A percentile compares a stretch with the other conserved stretches of the same genome.
Conservation (phyloP, 1,284 basidiomycete species). For the Sanghuangporus baumii region DNA sequence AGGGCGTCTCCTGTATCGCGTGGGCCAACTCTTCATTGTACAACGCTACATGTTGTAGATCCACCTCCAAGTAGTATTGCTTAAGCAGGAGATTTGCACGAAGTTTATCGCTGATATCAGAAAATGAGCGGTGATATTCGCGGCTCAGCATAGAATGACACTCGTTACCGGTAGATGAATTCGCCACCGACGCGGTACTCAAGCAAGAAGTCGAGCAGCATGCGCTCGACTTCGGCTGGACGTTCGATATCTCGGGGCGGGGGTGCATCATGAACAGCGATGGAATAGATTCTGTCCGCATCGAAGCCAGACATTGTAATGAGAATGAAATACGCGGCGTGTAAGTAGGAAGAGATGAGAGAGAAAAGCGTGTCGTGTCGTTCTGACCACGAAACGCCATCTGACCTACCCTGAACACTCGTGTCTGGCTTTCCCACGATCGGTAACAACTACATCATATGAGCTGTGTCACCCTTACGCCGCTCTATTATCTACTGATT, state of each 20-base stretch:
- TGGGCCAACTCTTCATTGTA: constrained; percentile 95
- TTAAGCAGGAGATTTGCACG: constrained; percentile 87
- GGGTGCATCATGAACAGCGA: constrained; percentile 62
- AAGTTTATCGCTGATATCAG: constrained; percentile 70
- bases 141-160: constrained; percentile 15
- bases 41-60: constrained; percentile 84
- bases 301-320: constrained; percentile 62
- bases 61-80: constrained; percentile 89
- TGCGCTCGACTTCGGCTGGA: constrained; percentile 74
- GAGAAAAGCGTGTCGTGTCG: neutral
- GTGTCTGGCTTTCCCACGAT: neutral
- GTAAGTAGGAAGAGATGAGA: neutral
- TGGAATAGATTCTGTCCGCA: constrained; percentile 70
- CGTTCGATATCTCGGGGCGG: constrained; percentile 54
- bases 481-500: too few species aligned
- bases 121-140: neutral
- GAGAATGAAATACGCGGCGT: neutral
- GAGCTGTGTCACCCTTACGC: neutral
- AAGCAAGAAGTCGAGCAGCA: constrained; percentile 80
- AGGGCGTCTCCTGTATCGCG: constrained; percentile 83
- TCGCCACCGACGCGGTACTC: constrained; percentile 84
- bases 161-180: constrained; percentile 77
- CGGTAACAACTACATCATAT: neutral
- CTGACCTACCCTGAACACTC: constrained; percentile 4
- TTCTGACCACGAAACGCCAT: neutral